These are phyloP conservation scores for Trichoderma guizhouense DNA, from an alignment of 2,329 filamentous ascomycete genomes.

Conservation along the genomic window DNA sequence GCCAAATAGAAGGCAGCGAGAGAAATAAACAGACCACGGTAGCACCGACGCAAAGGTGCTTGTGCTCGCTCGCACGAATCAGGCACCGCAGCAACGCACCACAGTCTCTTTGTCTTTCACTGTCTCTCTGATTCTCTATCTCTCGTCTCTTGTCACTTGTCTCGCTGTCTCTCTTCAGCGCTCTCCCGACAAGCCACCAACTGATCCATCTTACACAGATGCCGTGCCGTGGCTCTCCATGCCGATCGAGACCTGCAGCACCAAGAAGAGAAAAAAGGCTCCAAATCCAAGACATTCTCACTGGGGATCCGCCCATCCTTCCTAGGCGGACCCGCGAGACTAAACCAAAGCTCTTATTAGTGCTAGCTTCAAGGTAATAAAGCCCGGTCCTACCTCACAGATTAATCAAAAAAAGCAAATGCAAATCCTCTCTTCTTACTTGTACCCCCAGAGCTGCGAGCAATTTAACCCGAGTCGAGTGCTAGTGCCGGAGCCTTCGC, in stretches of 20 bases:
- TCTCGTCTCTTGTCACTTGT: not conserved
- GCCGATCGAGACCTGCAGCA: not conserved
- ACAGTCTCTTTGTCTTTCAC: not conserved
- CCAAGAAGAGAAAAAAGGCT: not conserved
- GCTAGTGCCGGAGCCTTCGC: not conserved
- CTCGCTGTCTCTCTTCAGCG: not conserved
- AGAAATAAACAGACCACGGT: not conserved
- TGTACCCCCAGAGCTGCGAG: not conserved
- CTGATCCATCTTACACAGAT: not conserved
- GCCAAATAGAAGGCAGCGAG: not conserved
- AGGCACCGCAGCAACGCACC: not conserved
- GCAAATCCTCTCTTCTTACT: not conserved
- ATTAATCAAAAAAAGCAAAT: not conserved
- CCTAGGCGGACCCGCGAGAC: not conserved
- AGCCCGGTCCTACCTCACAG: not conserved
- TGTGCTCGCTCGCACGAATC: not conserved
- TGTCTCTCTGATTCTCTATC: not conserved
- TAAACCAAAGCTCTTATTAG: not conserved
- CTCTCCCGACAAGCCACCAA: not conserved
- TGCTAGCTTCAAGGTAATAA: not conserved
- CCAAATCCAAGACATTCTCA: not conserved
- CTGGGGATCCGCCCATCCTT: not conserved
- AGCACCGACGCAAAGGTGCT: not conserved
- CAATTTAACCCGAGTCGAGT: conserved; percentile 1
- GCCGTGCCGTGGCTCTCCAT: not conserved